A percentile compares a stretch with the other conserved stretches of the same genome.
Conservation (phyloP, 225 moss, liverwort and hornwort species). For the Pleurozium schreberi region DNA sequence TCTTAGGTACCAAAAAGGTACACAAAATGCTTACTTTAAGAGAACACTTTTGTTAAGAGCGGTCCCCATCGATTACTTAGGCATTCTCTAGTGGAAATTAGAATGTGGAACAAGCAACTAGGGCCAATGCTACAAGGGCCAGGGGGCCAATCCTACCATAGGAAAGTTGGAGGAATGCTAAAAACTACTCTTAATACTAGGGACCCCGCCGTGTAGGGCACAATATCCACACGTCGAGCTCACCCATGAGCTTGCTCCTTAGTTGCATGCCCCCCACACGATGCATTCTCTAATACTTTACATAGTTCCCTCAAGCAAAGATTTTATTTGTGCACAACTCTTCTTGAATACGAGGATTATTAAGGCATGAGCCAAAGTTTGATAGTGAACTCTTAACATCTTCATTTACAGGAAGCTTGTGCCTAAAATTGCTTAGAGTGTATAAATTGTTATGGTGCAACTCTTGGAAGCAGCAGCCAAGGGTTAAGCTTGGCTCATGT, state of each 20-base stretch:
- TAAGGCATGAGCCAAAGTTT: not conserved
- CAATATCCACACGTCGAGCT: not conserved
- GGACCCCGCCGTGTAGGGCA: rapidly evolving
- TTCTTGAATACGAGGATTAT: too few species aligned
- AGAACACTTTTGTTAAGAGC: too few species aligned
- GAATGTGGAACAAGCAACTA: too few species aligned
- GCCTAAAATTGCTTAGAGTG: not conserved
- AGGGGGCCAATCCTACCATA: too few species aligned
- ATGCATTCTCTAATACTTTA: not conserved
- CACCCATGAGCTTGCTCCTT: not conserved
- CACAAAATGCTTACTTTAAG: too few species aligned
- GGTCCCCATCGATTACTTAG: rapidly evolving
- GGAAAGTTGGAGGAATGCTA: too few species aligned
- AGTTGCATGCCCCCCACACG: rapidly evolving
- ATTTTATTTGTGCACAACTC: not conserved
- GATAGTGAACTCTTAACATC: not conserved
- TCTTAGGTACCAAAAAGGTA: too few species aligned
- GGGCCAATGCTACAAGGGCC: too few species aligned
- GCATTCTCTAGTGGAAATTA: not conserved
- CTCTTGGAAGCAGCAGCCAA: not conserved
- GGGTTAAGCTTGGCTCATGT: too few species aligned
- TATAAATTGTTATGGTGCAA: not conserved
- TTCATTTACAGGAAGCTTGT: not conserved
- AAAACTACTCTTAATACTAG: not conserved
- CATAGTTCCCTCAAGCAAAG: not conserved